Evolutionary conservation across 495 filamentous ascomycete species (phyloP), one percentile per base, ranked within the genome.

Genomic region (Talaromyces liani): DNA sequence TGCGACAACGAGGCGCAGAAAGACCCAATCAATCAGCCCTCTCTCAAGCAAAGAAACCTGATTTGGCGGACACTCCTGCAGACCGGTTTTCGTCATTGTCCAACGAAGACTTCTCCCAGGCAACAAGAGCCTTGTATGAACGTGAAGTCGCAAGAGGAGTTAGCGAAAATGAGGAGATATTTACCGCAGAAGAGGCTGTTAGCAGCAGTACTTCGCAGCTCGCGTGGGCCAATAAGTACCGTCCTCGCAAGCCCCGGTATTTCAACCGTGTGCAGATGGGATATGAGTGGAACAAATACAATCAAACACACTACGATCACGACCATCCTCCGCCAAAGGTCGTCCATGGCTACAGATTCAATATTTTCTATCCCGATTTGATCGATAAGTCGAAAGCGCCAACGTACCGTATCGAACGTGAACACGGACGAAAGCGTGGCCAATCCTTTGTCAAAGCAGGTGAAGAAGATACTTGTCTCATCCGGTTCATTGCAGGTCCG

Each of bases 251-350:
- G 77, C 95, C 94, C 9, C 84, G 91, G 33, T 98, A 98, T 77
- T 98, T 99, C 82, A 98, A 98, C 71, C 87, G 94, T 22, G 93
- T 97, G 47, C 92, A 97, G 75, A 98, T 97, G 91, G 94, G 94
- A 47, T 99, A 97, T 75, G 94, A 99, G 72, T 99, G 94, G 94
- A 99, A 99, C 73, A 99, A 99, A 72, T 99, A 99, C 80, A 99
- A 99, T 69, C 94, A 99, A 75, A 99, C 94, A 2, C 94, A 99
- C 78, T 99, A 99, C 77, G 95, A 98, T 70, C 93, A 97, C 73
- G 95, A 98, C 69, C 97, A 99, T 68, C 94, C 94, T 6, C 94
- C 94, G 2, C 94, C 94, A 14, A 96, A 97, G 75, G 94, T 98
- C 22, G 94, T 98, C 54, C 94, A 98, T 75, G 94, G 94, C 34